phyloP scores from a whole-genome alignment of 345 rosid genomes.

The Melaleuca alternifolia region DNA sequence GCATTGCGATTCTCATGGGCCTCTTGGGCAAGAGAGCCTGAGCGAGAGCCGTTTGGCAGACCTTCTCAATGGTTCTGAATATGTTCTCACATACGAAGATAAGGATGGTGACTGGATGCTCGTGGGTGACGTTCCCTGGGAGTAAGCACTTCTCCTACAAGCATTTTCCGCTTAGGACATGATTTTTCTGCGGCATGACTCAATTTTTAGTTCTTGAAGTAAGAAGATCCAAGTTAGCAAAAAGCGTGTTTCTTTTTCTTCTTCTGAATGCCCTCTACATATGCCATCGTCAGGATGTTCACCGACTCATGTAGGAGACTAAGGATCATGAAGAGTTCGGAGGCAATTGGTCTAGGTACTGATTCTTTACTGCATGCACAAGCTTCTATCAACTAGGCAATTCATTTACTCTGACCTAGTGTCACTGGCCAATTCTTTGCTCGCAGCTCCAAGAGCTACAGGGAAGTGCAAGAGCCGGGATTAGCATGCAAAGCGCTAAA shows the following conservation, averaged over 20 bases:
- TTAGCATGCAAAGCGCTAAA: not conserved
- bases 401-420: not conserved
- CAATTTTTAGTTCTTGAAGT: not conserved
- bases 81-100: conserved; percentile 48
- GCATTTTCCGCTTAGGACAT: not conserved
- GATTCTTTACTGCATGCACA: not conserved
- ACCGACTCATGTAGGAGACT: conserved; percentile 34
- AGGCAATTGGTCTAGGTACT: conserved; percentile 43
- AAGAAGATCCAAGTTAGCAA: not conserved
- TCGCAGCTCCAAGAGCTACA: conserved; percentile 44
- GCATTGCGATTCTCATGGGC: conserved; percentile 32
- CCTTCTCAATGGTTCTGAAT: conserved; percentile 43
- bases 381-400: not conserved
- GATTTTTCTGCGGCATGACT: not conserved
- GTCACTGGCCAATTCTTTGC: not conserved
- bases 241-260: not conserved
- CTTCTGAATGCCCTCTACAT: not conserved
- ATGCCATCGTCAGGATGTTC: conserved; percentile 32
- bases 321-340: conserved; percentile 40
- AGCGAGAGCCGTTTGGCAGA: conserved; percentile 26
- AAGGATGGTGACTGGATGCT: conserved; percentile 62
- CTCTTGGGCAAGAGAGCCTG: conserved; percentile 25
- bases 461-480: conserved; percentile 33
- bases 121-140: conserved; percentile 60
- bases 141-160: conserved; percentile 16